Evolutionary conservation across 345 rosid species (phyloP), one percentile per base, ranked within the genome.

Genomic region (Abelmoschus esculentus): DNA sequence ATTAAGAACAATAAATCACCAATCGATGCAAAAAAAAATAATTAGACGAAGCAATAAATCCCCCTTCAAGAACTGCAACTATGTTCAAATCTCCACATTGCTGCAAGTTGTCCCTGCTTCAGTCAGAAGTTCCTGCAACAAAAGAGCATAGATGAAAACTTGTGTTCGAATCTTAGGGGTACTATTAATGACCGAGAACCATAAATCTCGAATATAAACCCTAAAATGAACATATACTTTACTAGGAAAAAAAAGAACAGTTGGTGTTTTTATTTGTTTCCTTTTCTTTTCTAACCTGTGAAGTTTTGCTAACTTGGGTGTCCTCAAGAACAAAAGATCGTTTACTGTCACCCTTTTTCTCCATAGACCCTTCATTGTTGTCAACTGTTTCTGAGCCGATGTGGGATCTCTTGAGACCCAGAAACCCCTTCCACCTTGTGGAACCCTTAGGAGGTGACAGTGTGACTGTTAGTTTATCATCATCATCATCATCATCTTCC

Each of bases 391-490:
- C n/a, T n/a, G n/a, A n/a, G n/a, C n/a, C n/a, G n/a, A n/a, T n/a
- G n/a, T n/a, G n/a, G n/a, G n/a, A n/a, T n/a, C n/a, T n/a, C n/a
- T 87, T 90, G 18, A 87, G 87, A 67, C 96, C 93, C 66, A 92
- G 70, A 75, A 92, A 75, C 10, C 96, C 98, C 49, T 81, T 92
- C 98, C 98, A 92, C 78, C 88, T 86, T 8, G 82, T 75, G 17
- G 84, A 81, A 42, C 84, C 82, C 68, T 82, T 86, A 26, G 92
- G 90, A 40, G 93, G 96, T 78, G 80, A 81, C 31, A 31, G 73
- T n/a, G 89, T 79, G 47, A 78, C 74, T n/a, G n/a, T n/a, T n/a
- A n/a, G n/a, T n/a, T n/a, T n/a, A 31, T 79, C 4, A 31, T 31
- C 71, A 22, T 77, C 71, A 0, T 69, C 73, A 17, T 79, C 84